Base-by-base conservation (phyloP, 2,329 filamentous ascomycete genomes). In the Amauroascus verrucosus region DNA sequence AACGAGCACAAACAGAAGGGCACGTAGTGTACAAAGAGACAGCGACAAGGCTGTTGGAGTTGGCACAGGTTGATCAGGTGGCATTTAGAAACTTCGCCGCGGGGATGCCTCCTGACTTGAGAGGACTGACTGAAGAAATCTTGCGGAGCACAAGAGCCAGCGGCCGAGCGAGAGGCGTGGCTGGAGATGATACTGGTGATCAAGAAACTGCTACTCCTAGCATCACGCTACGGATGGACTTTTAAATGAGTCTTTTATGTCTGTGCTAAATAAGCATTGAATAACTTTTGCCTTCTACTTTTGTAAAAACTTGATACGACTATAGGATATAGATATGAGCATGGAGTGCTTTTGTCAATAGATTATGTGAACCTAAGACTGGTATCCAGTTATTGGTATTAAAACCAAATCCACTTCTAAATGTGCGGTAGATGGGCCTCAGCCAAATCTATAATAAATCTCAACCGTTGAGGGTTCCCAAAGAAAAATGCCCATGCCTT, bases 211-310 rank as follows among this genome's bases (percentile, higher is more conserved):
- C 69, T 41, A 74, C 76, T 68, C 93, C 93, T 11, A 93, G 76
- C 58, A 98, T 98, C 76, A 88, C 88, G 51, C 70, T 98, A 65
- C 93, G 94, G 77, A 94, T 97, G 86, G 78, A 95, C 68, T 97
- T 98, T 77, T 87, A 58, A 22, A 46, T 7, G 20, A 84, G 71
- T 30, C 18, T 41, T 32, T 43, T 48, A 30, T 30, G 9, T 30
- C 4, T 30, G 9, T 30, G 26, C 26, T n/a, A n/a, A n/a, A n/a
- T n/a, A n/a, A n/a, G n/a, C n/a, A n/a, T n/a, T n/a, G n/a, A n/a
- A n/a, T n/a, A n/a, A n/a, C n/a, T n/a, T n/a, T n/a, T n/a, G n/a
- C n/a, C n/a, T n/a, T n/a, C n/a, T n/a, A 30, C 26, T 5, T 30
- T 5, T 30, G 26, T 30, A 30, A 30, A 4, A 4, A 5, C 26